Evolutionary conservation across 73 alveolate genomes (phyloP), one percentile per base, ranked within the genome.

Genomic region (Tetrahymena borealis): DNA sequence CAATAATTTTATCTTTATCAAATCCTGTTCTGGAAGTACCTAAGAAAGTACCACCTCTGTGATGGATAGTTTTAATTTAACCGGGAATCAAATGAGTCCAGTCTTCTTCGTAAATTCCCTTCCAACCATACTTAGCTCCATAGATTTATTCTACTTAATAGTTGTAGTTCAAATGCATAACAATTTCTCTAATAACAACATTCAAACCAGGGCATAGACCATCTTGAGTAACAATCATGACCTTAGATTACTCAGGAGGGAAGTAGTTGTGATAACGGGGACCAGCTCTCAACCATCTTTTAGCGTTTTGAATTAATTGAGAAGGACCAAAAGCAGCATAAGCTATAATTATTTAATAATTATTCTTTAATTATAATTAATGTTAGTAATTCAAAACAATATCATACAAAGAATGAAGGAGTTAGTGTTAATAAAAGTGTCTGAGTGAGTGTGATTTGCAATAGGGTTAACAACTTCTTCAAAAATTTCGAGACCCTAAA

Each of bases 141-240:
- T 91, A 96, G 1, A 96, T 96, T 43, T 93, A 93, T 78, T 92
- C 91, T 79, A 96, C 98, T 31, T 91, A 38, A 93, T 97, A 97
- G 96, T 97, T 96, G 94, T 96, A 94, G 90, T 85, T 91, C 11
- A 96, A 91, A 78, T 97, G 94, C 97, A 95, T 95, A 36, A 97
- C 99, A 41, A 98, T 95, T 95, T 97, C 99, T 93, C 99, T 95
- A 41, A 98, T 97, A 2, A 98, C 98, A 0, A 98, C 99, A 92
- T 98, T 98, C 85, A 96, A 92, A 33, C 99, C 99, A 24, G 99
- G 99, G 90, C 99, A 97, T 13, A 98, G 94, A 9, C 99, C 99
- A 8, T 99, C 99, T 93, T 98, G 94, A 10, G 98, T 94, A 36
- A 97, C 98, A 38, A 98, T 98, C 7, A 97, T 97, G 9, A 99